A percentile compares a stretch with the other conserved stretches of the same genome.
These are phyloP conservation scores for Ricinus communis DNA, from an alignment of 345 rosid genomes.

Conservation along the genomic window DNA sequence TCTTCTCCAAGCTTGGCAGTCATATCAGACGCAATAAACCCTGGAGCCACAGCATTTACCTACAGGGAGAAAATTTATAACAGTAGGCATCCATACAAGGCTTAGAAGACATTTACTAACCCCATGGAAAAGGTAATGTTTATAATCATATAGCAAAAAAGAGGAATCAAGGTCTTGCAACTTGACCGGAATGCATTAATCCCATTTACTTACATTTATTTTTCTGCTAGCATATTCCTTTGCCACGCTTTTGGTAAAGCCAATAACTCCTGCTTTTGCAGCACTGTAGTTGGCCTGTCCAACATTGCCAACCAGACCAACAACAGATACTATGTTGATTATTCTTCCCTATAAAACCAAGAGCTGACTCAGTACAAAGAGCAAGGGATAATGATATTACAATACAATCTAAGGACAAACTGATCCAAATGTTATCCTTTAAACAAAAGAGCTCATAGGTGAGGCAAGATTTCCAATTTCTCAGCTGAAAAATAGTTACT, in stretches of 20 bases:
- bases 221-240: slow-evolving; percentile 89
- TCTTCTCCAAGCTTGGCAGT: slow-evolving; percentile 91
- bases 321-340: slow-evolving; percentile 85
- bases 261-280: slow-evolving; percentile 97
- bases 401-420: no score
- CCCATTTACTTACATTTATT: slow-evolving; percentile 53
- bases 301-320: slow-evolving; percentile 85
- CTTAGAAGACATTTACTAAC: no score
- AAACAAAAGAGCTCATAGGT: no score
- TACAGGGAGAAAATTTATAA: slow-evolving; percentile 21
- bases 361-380: background rate
- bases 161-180: no score
- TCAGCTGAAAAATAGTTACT: no score
- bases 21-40: slow-evolving; percentile 64
- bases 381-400: background rate
- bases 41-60: slow-evolving; percentile 94
- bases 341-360: slow-evolving; percentile 67
- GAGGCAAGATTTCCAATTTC: no score
- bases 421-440: no score
- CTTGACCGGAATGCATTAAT: no score
- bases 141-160: no score
- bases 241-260: slow-evolving; percentile 78
- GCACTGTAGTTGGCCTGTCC: slow-evolving; percentile 99
- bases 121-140: background rate
- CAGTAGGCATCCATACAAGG: background rate